Evolutionary conservation across 2,329 filamentous ascomycete genomes (phyloP), one percentile per base, ranked within the genome.

Genomic region (Monilinia laxa): DNA sequence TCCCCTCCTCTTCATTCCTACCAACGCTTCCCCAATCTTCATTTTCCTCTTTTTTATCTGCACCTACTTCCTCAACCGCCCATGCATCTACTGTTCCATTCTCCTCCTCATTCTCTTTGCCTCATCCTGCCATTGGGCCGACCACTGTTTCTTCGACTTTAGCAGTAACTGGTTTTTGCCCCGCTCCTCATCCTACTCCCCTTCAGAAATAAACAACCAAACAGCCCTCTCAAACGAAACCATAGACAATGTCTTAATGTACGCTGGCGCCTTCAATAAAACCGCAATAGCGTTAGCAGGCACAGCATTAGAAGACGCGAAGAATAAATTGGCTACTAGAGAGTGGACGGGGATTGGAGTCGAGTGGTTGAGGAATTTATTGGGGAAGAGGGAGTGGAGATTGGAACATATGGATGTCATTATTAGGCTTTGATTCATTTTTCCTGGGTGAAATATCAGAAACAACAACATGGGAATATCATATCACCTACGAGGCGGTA

Each of bases 41-140:
- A 91, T 95, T 77, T 87, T 94, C 80, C 86, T 92, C 80, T 92
- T 95, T 83, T 90, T 99, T 81, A 84, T 92, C 71, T 92, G 93
- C 78, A 97, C 93, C 71, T 98, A 97, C 83, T 91, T 96, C 80
- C 88, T 99, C 74, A 96, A 97, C 81, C 89, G 94, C 65, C 95
- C 95, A 64, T 99, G 95, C 82, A 90, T 97, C 73, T 99, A 99
- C 84, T 99, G 95, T 85, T 97, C 93, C 69, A 88, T 97, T 69
- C 90, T 99, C 64, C 91, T 99, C 59, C 85, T 97, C 71, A 93
- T 98, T 73, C 92, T 99, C 73, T 96, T 97, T 82, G 85, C 93
- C 72, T 96, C 93, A 35, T 93, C 90, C 35, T 95, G 91, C 79
- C 90, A 93, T 84, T 95, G 91, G 91, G 91, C 90, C 71, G 90